Base-by-base conservation (phyloP, 2,329 filamentous ascomycete genomes). In the Sclerotinia subarctica region DNA sequence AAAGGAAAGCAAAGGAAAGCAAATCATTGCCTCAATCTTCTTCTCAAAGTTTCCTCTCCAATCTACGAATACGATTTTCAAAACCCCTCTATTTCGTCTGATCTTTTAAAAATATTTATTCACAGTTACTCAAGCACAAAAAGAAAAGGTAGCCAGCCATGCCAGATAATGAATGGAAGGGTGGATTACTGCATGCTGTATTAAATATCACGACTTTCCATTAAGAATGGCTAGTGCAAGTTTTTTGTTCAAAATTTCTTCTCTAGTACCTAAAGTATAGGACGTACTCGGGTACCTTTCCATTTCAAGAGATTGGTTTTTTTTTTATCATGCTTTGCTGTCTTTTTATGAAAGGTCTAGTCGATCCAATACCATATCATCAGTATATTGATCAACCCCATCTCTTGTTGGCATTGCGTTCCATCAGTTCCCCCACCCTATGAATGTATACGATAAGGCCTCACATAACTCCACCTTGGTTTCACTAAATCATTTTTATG, bases 341-440 rank as follows among this genome's bases (percentile, higher is more conserved):
- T 67, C 57, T 44, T 60, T 24, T 52, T 38, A 60, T 52, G 44
- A 66, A 58, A 44, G 51, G 46, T 52, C 38, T 35, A 59, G 38
- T 49, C 53, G 53, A 52, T 60, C 64, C 54, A 66, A 66, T 66
- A 29, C 64, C 54, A 35, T 52, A 51, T 49, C 44, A 52, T 54
- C 64, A 66, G 29, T 32, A 57, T 49, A 44, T 66, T 32, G 44
- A 32, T 62, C 54, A 49, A 49, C 29, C 49, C 65, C 65, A 62
- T 67, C 65, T 56, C 51, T 67, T 62, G 65, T 47, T 67, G 65
- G 65, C 65, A 66, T 49, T 47, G 52, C 42, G 64, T 58, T 66
- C 24, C 26, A 42, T 46, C 38, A 49, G 29, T 62, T 51, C 47
- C 58, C 58, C 65, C 65, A 67, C 65, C 60, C 51, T 32, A 54